phyloP scores from a whole-genome alignment of 176 grass and related monocot genomes.

The Elaeis guineensis region DNA sequence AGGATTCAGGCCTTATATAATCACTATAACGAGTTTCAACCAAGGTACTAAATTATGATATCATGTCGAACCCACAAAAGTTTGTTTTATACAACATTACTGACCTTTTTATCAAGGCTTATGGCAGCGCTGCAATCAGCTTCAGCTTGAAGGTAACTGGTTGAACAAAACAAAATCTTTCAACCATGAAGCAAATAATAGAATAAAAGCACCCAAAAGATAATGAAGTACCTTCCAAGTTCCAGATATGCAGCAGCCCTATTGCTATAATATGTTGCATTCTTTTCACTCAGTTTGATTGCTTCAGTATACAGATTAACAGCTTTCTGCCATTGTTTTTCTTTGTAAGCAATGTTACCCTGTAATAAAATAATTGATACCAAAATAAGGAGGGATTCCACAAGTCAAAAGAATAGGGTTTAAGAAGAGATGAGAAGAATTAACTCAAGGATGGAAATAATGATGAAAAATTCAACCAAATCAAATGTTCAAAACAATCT shows the following conservation, averaged over 20 bases:
- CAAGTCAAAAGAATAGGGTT: too few species aligned
- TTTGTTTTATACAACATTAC: neutral
- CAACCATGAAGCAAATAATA: neutral
- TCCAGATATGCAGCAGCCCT: constrained; percentile 92
- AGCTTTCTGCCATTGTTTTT: constrained; percentile 91
- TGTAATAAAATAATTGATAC: constrained; percentile 16
- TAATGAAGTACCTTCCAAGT: constrained; percentile 41
- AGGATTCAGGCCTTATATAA: too few species aligned
- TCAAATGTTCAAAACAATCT: too few species aligned
- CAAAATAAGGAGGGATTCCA: neutral
- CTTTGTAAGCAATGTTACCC: constrained; percentile 92
- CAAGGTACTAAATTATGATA: too few species aligned
- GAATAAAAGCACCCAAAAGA: neutral
- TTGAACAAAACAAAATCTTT: neutral
- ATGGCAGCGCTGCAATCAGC: constrained; percentile 85
- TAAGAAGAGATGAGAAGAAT: too few species aligned
- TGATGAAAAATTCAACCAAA: too few species aligned
- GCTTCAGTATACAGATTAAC: constrained; percentile 84
- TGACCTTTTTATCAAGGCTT: constrained; percentile 85
- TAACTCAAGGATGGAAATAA: too few species aligned
- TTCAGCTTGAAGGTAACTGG: constrained; percentile 89
- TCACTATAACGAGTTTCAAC: too few species aligned
- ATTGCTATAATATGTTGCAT: constrained; percentile 89
- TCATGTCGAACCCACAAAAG: too few species aligned
- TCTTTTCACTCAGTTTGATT: constrained; percentile 80